Base-by-base conservation (phyloP, 2,329 filamentous ascomycete genomes). In the Fusarium liriodendri region DNA sequence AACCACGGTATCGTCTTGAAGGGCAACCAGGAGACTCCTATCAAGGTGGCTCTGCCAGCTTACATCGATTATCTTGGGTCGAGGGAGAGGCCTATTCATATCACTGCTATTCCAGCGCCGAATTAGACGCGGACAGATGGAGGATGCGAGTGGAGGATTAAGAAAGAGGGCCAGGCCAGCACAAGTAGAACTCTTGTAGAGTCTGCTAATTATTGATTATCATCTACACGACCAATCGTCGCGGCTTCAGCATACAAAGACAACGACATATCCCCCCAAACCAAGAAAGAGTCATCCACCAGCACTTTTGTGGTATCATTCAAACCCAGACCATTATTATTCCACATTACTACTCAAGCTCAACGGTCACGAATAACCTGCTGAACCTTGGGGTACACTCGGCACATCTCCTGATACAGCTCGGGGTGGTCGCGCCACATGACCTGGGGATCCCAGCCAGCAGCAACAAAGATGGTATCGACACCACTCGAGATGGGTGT, bases 401-500 rank as follows among this genome's bases (percentile, higher is more conserved):
- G 84, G 2, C 97, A 87, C 90, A 98, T 93, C 71, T 90, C 88
- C 18, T 91, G 85, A 82, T 96, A 98, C 55, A 98, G 84, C 70
- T 97, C 94, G 0, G 92, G 91, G 82, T 98, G 95, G 66, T 97
- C 92, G 47, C 89, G 87, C 80, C 95, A 92, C 85, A 98, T 85
- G 10, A 96, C 93, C 79, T 93, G 88, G 0, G 91, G 90, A 58
- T 92, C 90, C 88, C 90, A 92, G 0, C 89, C 90, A 54, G 88
- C 85, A 0, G 94, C 95, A 0, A 98, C 94, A 77, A 98, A 98
- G 70, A 98, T 94, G 0, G 95, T 97, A 76, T 97, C 94, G 72
- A 97, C 90, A n/a, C 96, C 96, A 77, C 92, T 95, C 72, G 92
- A 92, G 66, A 98, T 87, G 1, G 96, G 96, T 0, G 94, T 96